A percentile compares a stretch with the other conserved stretches of the same genome.
These are phyloP conservation scores for Ceriops zippeliana DNA, from an alignment of 345 rosid species.

Conservation along the genomic window DNA sequence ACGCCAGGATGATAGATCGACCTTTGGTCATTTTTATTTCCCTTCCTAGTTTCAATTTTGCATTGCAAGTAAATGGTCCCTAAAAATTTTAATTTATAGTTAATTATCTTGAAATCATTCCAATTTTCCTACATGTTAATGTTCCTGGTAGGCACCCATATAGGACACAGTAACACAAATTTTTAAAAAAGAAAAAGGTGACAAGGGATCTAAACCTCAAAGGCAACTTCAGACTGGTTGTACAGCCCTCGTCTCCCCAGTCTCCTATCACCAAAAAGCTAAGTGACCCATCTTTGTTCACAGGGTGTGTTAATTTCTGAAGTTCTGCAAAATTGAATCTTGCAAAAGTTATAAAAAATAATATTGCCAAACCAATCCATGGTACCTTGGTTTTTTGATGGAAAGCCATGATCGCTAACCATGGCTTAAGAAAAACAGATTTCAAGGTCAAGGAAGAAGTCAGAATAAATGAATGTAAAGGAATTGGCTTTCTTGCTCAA, in stretches of 20 bases:
- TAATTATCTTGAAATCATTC: too few relatives aligned
- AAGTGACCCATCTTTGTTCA: conserved; percentile 48
- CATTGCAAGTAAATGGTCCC: too few relatives aligned
- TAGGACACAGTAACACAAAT: not conserved
- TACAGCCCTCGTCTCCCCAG: conserved; percentile 69
- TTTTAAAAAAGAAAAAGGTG: not conserved
- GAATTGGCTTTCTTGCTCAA: too few relatives aligned
- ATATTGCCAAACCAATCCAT: not conserved
- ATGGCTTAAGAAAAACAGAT: conserved; percentile 2
- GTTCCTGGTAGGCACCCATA: not conserved
- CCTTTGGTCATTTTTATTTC: too few relatives aligned
- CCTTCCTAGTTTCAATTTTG: too few relatives aligned
- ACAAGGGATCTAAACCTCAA: conserved; percentile 42
- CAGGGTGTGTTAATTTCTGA: conserved; percentile 36
- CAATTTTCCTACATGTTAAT: not conserved
- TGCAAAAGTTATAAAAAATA: not conserved
- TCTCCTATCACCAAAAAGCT: conserved; percentile 70
- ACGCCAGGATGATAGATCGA: too few relatives aligned
- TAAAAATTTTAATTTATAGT: too few relatives aligned
- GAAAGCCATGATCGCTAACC: conserved; percentile 21
- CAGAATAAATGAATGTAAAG: not conserved
- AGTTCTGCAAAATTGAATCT: conserved; percentile 35
- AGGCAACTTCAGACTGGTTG: conserved; percentile 66
- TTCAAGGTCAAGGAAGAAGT: not conserved
- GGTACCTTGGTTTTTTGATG: not conserved